phyloP scores from a whole-genome alignment of 1,284 basidiomycete genomes.

The Heterobasidion irregulare region DNA sequence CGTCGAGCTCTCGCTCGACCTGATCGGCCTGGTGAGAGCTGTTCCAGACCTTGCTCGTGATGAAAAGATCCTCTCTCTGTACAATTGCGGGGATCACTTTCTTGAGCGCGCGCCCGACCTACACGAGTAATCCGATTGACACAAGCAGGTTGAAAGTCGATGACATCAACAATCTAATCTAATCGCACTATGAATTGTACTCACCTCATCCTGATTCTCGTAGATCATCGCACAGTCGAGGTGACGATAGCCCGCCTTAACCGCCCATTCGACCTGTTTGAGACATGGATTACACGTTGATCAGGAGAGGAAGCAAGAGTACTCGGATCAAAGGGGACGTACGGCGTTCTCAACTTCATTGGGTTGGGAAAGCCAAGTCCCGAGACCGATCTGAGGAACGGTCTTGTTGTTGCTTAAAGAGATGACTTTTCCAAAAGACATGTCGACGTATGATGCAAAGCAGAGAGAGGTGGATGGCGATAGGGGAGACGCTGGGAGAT shows the following conservation, averaged over 20 bases:
- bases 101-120: slow-evolving; percentile 59
- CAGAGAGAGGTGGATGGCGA: background rate
- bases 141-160: background rate
- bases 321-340: slow-evolving; percentile 13
- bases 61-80: slow-evolving; percentile 75
- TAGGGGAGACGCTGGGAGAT: background rate
- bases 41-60: slow-evolving; percentile 84
- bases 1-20: slow-evolving; percentile 69
- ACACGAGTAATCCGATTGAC: background rate
- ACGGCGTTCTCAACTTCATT: slow-evolving; percentile 74
- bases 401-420: slow-evolving; percentile 40
- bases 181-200: background rate
- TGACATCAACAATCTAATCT: background rate
- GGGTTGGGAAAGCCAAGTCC: slow-evolving; percentile 76
- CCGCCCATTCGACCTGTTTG: slow-evolving; percentile 60
- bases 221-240: slow-evolving; percentile 76
- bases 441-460: slow-evolving; percentile 17
- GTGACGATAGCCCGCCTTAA: slow-evolving; percentile 71
- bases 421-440: slow-evolving; percentile 55
- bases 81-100: slow-evolving; percentile 77
- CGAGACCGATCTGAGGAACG: slow-evolving; percentile 72
- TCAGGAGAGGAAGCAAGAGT: slow-evolving; percentile 1
- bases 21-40: slow-evolving; percentile 49
- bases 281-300: background rate
- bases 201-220: slow-evolving; percentile 64